Base-by-base conservation (phyloP, 108 stramenopile species). In the Schizochytrium sp. region DNA sequence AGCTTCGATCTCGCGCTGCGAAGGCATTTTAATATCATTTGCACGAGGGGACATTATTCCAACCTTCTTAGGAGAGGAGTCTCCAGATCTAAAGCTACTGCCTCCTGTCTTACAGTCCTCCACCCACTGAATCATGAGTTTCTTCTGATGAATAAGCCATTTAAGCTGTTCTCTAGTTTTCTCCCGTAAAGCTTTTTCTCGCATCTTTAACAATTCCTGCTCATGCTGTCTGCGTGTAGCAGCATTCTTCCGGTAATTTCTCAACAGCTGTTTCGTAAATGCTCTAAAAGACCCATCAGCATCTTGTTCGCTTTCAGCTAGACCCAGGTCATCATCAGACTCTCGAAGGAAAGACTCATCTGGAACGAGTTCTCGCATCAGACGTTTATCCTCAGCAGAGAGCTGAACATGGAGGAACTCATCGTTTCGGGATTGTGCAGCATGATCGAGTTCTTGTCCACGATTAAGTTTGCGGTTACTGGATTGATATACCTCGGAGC, bases 121-220 rank as follows among this genome's bases (percentile, higher is more conserved):
- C 5, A 83, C 10, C 76, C 76, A 83, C 28, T 83, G 76, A 42
- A 83, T 40, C 76, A 83, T 83, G 76, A 83, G 76, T 53, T 83
- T 83, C 76, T 83, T 83, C 55, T 83, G 76, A 42, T 83, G 76
- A 55, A 83, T 83, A 38, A 83, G 76, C 76, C 76, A 83, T 40
- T 83, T 83, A n/a, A 83, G 76, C 76, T 83, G 76, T 38, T 83
- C 50, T 5, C 76, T 17, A 10, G 76, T 83, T 53, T 83, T 83
- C 2, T 83, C 76, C n/a, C 76, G 76, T 5, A 83, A 53, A 10
- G 76, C 76, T 42, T 83, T 55, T 83, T 83, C 76, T n/a, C 76
- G 76, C 76, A 83, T 83, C 0, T n/a, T n/a, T 38, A 83, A 28
- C 10, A 83, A 53, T 50, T 83, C 76, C 38, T 83, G 76, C 76